phyloP scores from a whole-genome alignment of 768 basidiomycete species.

The Peribolospora baueri region DNA sequence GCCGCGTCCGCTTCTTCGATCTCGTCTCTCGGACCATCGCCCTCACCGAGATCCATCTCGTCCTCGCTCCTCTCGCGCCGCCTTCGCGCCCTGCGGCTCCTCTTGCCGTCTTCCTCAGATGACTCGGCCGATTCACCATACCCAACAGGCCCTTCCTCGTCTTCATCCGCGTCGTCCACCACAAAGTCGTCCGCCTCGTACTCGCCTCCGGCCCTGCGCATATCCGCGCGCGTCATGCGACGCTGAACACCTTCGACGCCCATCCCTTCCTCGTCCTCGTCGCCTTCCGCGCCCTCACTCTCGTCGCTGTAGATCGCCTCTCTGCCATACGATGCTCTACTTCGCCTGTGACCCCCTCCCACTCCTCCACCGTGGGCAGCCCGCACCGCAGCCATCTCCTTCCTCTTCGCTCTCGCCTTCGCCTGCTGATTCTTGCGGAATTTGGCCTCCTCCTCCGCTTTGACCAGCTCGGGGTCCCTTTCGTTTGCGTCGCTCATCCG shows the following conservation, averaged over 20 bases:
- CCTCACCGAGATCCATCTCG: background rate
- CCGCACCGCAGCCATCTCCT: background rate
- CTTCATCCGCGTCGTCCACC: no score
- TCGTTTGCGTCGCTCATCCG: slow-evolving; percentile 4
- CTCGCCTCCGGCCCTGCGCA: no score
- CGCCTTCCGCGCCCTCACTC: no score
- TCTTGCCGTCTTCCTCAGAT: slow-evolving; percentile 2
- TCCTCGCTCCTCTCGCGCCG: slow-evolving; percentile 1
- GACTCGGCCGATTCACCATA: no score
- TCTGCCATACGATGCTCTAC: background rate
- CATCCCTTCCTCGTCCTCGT: no score
- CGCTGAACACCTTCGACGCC: no score
- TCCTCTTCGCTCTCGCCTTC: slow-evolving; percentile 6
- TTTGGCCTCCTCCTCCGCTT: slow-evolving; percentile 4
- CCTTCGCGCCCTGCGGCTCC: slow-evolving; percentile 1
- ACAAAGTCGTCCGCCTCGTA: no score
- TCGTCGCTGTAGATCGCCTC: background rate
- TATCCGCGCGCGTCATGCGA: no score
- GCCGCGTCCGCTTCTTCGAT: slow-evolving; percentile 7
- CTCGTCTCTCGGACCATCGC: slow-evolving; percentile 1
- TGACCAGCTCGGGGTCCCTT: slow-evolving; percentile 8
- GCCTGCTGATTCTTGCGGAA: background rate
- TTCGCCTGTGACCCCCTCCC: no score
- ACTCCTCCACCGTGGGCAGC: no score
- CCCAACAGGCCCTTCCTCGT: no score